phyloP scores from a whole-genome alignment of 768 basidiomycete species.

The Tephrocybe sp. region DNA sequence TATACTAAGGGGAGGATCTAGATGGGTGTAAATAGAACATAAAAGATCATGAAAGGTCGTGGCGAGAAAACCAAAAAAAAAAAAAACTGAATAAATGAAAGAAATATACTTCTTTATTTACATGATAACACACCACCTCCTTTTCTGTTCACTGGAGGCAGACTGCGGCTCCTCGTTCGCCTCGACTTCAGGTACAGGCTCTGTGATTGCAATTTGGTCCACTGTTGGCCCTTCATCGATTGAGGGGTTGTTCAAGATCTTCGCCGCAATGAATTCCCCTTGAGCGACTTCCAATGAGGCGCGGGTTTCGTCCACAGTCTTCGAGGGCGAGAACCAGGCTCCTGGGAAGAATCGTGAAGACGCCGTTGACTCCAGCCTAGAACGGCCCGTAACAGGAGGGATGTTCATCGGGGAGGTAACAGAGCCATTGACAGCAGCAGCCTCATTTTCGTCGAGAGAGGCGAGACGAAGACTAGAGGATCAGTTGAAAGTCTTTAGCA shows the following conservation, averaged over 20 bases:
- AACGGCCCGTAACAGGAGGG: conserved; percentile 27
- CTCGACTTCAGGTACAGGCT: conserved; percentile 10
- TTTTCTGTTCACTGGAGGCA: conserved; percentile 27
- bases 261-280: conserved; percentile 42
- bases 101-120: conserved; percentile 15
- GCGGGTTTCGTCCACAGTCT: conserved; percentile 37
- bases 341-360: conserved; percentile 60
- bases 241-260: conserved; percentile 18
- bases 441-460: conserved; percentile 11
- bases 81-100: too few species aligned
- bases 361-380: conserved; percentile 48
- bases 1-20: too few species aligned
- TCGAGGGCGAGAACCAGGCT: conserved; percentile 44
- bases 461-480: conserved; percentile 15
- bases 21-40: too few species aligned
- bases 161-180: conserved; percentile 15
- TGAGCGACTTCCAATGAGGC: conserved; percentile 48
- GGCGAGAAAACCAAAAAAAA: too few species aligned
- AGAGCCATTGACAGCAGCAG: neutral
- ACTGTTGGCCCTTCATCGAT: conserved; percentile 19
- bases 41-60: too few species aligned
- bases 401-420: conserved; percentile 10
- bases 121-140: conserved; percentile 40
- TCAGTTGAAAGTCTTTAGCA: conserved; percentile 8
- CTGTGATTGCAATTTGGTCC: conserved; percentile 9